A percentile compares a stretch with the other conserved stretches of the same genome.
These are phyloP conservation scores for Nakazawaea laoshanensis DNA, from an alignment of 805 yeast species.

Conservation along the genomic window DNA sequence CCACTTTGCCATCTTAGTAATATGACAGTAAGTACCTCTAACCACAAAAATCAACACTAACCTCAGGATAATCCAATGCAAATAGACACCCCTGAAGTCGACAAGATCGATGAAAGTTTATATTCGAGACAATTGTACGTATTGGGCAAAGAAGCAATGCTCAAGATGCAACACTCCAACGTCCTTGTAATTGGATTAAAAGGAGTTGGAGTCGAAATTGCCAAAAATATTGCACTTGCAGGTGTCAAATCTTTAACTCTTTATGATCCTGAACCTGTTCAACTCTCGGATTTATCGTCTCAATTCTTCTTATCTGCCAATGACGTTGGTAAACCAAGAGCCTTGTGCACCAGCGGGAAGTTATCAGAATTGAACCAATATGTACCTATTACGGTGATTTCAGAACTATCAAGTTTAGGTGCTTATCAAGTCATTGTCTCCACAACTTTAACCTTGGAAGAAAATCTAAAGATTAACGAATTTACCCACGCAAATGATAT, in stretches of 20 bases:
- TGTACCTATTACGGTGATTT: conserved; percentile 72
- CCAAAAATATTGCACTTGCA: conserved; percentile 92
- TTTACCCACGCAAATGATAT: conserved; percentile 67
- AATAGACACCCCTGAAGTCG: conserved; percentile 28
- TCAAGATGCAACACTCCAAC: conserved; percentile 88
- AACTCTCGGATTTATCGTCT: conserved; percentile 68
- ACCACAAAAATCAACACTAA: conserved; percentile 3
- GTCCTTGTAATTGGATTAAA: conserved; percentile 86
- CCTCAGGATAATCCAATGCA: conserved; percentile 28
- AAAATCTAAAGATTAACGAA: conserved; percentile 66
- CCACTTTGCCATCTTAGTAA: no score
- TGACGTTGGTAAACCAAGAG: conserved; percentile 78
- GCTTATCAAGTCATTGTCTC: conserved; percentile 76
- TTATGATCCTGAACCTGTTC: conserved; percentile 70
- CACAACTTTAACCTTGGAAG: conserved; percentile 66
- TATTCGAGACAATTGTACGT: conserved; percentile 97
- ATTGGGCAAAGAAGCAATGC: conserved; percentile 96
- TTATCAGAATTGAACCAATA: conserved; percentile 82
- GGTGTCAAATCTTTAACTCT: conserved; percentile 90
- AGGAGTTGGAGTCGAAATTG: conserved; percentile 94
- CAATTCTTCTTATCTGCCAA: conserved; percentile 72
- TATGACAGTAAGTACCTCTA: neutral
- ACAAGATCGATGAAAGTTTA: conserved; percentile 80
- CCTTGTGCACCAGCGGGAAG: conserved; percentile 54
- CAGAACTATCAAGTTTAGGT: conserved; percentile 42